phyloP scores from a whole-genome alignment of 805 yeast species.

The Pichia cabralensis region DNA sequence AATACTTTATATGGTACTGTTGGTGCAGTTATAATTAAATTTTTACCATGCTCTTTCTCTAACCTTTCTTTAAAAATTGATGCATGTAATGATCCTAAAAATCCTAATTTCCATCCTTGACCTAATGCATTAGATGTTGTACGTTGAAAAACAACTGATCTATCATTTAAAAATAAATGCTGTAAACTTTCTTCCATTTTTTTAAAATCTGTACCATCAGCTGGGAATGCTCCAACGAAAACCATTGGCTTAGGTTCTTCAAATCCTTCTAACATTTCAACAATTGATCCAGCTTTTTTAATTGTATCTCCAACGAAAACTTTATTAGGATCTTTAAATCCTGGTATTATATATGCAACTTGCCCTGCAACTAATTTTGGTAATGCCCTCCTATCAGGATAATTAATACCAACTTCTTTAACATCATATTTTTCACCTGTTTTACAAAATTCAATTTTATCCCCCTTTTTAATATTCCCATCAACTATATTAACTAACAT shows the following conservation, averaged over 20 bases:
- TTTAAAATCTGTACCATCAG: slow-evolving; percentile 86
- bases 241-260: slow-evolving; percentile 98
- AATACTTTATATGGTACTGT: slow-evolving; percentile 85
- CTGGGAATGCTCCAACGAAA: slow-evolving; percentile 95
- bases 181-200: slow-evolving; percentile 83
- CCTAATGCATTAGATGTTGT: slow-evolving; percentile 93
- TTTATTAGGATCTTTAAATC: slow-evolving; percentile 80
- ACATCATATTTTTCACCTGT: slow-evolving; percentile 72
- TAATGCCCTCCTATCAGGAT: slow-evolving; percentile 72
- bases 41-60: slow-evolving; percentile 90
- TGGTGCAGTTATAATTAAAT: slow-evolving; percentile 86
- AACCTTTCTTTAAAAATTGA: slow-evolving; percentile 87
- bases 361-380: slow-evolving; percentile 73
- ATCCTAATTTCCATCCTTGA: slow-evolving; percentile 96
- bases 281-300: slow-evolving; percentile 45
- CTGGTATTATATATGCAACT: slow-evolving; percentile 90
- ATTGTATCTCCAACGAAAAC: slow-evolving; percentile 91
- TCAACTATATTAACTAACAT: slow-evolving; percentile 77
- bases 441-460: slow-evolving; percentile 67
- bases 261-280: slow-evolving; percentile 84
- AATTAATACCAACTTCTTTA: slow-evolving; percentile 91
- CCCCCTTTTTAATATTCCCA: slow-evolving; percentile 68
- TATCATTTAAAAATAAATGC: slow-evolving; percentile 80
- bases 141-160: slow-evolving; percentile 80
- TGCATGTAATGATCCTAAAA: slow-evolving; percentile 89